A percentile compares a stretch with the other conserved stretches of the same genome.
phyloP scores from a whole-genome alignment of 2,329 filamentous ascomycete species.

The Xenoacremonium recifei region DNA sequence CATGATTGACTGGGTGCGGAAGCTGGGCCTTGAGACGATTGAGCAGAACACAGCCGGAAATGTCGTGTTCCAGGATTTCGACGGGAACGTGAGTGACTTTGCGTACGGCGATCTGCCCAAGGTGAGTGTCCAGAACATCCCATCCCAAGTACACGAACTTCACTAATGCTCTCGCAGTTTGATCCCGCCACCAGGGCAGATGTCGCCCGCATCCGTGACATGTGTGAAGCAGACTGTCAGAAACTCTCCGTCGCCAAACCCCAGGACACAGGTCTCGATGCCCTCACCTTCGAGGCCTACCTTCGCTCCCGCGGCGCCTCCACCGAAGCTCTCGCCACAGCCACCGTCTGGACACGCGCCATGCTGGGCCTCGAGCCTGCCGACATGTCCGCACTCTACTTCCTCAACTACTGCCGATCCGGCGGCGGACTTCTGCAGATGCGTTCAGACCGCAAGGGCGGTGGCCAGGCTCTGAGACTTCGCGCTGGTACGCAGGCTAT shows the following conservation, averaged over 20 bases:
- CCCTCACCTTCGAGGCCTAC: conserved; percentile 28
- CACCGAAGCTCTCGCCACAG: conserved; percentile 14
- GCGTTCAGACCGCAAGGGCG: conserved; percentile 50
- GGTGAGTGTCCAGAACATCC: not conserved
- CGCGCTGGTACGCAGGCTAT: conserved; percentile 46
- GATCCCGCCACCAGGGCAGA: not conserved
- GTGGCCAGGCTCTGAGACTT: conserved; percentile 52
- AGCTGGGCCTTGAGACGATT: not conserved
- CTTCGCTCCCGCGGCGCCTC: conserved; percentile 21
- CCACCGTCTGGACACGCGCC: conserved; percentile 45
- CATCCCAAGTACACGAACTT: not conserved
- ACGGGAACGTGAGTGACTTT: not conserved
- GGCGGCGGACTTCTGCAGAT: conserved; percentile 52
- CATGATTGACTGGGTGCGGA: not conserved
- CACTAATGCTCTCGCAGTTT: not conserved
- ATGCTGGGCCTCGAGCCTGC: conserved; percentile 49
- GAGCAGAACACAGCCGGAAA: not conserved
- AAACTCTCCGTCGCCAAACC: conserved; percentile 21
- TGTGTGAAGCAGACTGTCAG: conserved; percentile 28
- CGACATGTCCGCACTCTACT: conserved; percentile 51
- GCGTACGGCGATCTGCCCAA: not conserved
- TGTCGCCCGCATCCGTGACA: conserved; percentile 19
- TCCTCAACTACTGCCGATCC: conserved; percentile 54
- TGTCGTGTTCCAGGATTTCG: not conserved
- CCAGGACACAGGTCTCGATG: conserved; percentile 19